phyloP scores from a whole-genome alignment of 163 green algal genomes.

The Scenedesmus sp. region DNA sequence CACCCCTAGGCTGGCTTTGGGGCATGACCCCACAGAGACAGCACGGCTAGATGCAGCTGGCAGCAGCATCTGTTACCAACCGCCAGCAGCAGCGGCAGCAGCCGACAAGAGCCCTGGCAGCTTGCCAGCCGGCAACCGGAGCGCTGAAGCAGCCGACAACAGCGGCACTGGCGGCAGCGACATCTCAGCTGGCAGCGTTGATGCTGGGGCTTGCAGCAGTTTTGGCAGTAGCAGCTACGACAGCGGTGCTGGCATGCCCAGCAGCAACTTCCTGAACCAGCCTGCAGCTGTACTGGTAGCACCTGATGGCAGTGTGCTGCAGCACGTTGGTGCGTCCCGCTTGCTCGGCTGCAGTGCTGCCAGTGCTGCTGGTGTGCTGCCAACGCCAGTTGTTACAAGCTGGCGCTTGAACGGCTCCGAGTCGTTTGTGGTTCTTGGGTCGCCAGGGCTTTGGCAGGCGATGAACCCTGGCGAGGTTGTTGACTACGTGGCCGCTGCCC shows the following conservation, averaged over 20 bases:
- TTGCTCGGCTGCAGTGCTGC: slow-evolving; percentile 30
- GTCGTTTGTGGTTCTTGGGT: slow-evolving; percentile 30
- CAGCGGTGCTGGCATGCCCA: not conserved
- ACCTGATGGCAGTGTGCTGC: slow-evolving; percentile 25
- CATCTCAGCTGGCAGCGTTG: not conserved
- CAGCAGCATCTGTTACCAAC: slow-evolving; percentile 38
- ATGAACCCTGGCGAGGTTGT: slow-evolving; percentile 48
- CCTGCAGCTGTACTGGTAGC: slow-evolving; percentile 14
- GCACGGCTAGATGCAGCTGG: slow-evolving; percentile 36
- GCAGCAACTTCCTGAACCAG: not conserved
- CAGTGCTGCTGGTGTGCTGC: not conserved
- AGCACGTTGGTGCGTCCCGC: not conserved
- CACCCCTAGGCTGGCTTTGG: not conserved
- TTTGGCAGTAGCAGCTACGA: not conserved
- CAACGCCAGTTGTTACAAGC: slow-evolving; percentile 24
- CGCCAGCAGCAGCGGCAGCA: not conserved
- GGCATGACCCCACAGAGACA: slow-evolving; percentile 21
- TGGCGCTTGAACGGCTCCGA: slow-evolving; percentile 33
- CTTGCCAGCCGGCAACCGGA: not conserved
- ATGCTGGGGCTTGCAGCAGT: not conserved
- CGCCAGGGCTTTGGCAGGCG: slow-evolving; percentile 39
- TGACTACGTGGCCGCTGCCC: slow-evolving; percentile 41
- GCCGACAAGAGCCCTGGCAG: not conserved
- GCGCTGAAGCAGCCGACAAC: not conserved
- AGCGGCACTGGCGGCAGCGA: not conserved